Evolutionary conservation across 179 eudicot species (phyloP), one percentile per base, ranked within the genome.

Genomic region (Nepenthes alata): DNA sequence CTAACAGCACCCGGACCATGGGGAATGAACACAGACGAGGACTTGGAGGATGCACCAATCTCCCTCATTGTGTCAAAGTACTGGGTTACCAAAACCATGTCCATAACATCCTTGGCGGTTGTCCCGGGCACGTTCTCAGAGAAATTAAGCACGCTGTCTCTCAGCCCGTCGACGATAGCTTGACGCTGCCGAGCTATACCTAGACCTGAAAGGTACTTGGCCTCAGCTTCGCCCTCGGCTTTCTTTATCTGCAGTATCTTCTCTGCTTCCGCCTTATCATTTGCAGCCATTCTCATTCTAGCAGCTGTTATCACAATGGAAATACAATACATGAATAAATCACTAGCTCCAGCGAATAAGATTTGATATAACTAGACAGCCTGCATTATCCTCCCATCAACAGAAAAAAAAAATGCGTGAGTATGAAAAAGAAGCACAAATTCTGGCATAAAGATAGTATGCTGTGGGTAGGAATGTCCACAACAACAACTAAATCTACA

Each of bases 101-200:
- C 82, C 82, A 78, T 78, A 47, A 78, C 69, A 59, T 78, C 82
- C 63, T 78, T 78, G 15, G 82, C 79, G 50, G 72, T 55, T 4
- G 82, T 78, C 10, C 82, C 82, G 1, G 82, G 82, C 49, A 78
- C 82, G 54, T 37, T 78, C 67, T 66, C 75, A 16, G 82, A 78
- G 74, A 78, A 78, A 71, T 78, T 68, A 14, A 78, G 66, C n/a
- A 78, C 82, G 44, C 82, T 78, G 48, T 78, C 77, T 56, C 82
- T 78, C 57, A 78, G 71, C 48, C 82, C 82, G 55, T 78, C 82
- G 5, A 78, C 82, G 36, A 78, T 78, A 5, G 82, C 82, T 62
- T 78, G 82, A 41, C 82, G 82, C 60, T 78, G 82, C 34, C 82
- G 65, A 38, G 82, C 82, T 47, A 78, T 72, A 65, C 82, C 82